These are phyloP conservation scores for Ophiostoma himal-ulmi DNA, from an alignment of 2,329 filamentous ascomycete genomes.

Conservation along the genomic window DNA sequence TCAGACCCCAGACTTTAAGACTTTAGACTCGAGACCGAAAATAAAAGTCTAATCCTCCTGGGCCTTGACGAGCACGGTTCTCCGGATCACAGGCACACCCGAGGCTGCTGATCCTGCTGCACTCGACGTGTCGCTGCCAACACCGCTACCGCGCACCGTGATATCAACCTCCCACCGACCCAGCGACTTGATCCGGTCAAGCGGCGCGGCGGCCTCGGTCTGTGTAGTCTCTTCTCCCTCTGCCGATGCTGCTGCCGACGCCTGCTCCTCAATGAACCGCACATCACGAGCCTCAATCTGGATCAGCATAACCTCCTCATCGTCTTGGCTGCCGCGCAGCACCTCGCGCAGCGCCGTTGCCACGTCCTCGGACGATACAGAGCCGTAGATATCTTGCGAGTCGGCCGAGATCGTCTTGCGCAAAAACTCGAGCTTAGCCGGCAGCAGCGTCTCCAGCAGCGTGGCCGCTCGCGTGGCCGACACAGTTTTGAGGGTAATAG, in stretches of 20 bases:
- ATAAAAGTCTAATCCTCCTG: slow-evolving; percentile 24
- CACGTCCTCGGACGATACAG: slow-evolving; percentile 38
- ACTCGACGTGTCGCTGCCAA: background rate
- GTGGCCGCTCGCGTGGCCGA: slow-evolving; percentile 36
- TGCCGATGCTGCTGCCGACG: background rate
- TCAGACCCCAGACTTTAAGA: background rate
- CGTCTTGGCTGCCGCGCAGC: slow-evolving; percentile 32
- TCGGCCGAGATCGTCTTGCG: slow-evolving; percentile 34
- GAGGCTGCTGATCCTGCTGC: background rate
- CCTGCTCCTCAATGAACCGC: slow-evolving; percentile 27
- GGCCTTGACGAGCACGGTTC: slow-evolving; percentile 34
- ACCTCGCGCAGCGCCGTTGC: slow-evolving; percentile 33
- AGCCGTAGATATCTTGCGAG: slow-evolving; percentile 37
- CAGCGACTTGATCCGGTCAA: slow-evolving; percentile 39
- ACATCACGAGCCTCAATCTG: slow-evolving; percentile 36
- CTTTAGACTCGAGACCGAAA: background rate
- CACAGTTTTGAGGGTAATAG: slow-evolving; percentile 14
- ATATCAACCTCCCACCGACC: slow-evolving; percentile 39
- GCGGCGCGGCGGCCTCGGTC: slow-evolving; percentile 29
- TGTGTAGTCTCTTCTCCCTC: slow-evolving; percentile 21
- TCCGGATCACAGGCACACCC: slow-evolving; percentile 20
- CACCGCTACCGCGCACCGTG: slow-evolving; percentile 27
- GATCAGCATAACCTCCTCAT: slow-evolving; percentile 26
- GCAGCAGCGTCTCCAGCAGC: slow-evolving; percentile 35
- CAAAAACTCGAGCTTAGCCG: slow-evolving; percentile 36